Percentiles rank a stretch among this genome's conserved stretches.
phyloP scores from a whole-genome alignment of 192 early-diverging fungal genomes.

The Gonapodya sp. region DNA sequence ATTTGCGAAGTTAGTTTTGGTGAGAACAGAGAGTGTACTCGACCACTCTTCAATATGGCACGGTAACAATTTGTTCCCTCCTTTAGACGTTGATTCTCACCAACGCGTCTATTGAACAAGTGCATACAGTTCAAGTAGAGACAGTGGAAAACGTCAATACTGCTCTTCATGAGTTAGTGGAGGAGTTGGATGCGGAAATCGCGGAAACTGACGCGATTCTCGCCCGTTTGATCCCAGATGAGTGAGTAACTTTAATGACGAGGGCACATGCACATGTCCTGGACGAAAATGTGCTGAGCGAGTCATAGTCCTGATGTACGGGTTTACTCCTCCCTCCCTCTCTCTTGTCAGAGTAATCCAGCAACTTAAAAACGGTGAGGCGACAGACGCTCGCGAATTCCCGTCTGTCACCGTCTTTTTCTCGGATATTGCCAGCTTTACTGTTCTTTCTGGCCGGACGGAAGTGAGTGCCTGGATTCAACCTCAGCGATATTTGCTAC shows the following conservation, averaged over 20 bases:
- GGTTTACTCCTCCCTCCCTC: background rate
- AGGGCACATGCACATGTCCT: too few species aligned
- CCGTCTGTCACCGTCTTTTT: background rate
- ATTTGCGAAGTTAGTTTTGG: background rate
- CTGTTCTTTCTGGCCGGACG: background rate
- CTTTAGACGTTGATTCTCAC: constrained; percentile 29
- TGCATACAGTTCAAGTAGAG: constrained; percentile 17
- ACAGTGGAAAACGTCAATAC: constrained; percentile 16
- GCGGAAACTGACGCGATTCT: background rate
- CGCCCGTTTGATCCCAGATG: background rate
- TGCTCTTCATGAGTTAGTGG: constrained; percentile 20
- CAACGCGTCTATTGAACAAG: constrained; percentile 31
- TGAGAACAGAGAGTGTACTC: background rate
- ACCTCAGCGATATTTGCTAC: background rate
- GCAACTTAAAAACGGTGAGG: background rate
- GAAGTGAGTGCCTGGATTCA: background rate
- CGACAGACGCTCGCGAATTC: background rate
- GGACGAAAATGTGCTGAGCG: too few species aligned
- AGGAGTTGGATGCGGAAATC: background rate
- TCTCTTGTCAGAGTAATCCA: background rate
- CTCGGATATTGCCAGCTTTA: background rate
- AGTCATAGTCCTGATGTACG: background rate
- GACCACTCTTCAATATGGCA: background rate
- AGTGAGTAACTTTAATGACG: background rate
- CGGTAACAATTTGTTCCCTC: background rate